Conservation (phyloP, 2,329 filamentous ascomycete genomes). For the Aspergillus alliaceus region DNA sequence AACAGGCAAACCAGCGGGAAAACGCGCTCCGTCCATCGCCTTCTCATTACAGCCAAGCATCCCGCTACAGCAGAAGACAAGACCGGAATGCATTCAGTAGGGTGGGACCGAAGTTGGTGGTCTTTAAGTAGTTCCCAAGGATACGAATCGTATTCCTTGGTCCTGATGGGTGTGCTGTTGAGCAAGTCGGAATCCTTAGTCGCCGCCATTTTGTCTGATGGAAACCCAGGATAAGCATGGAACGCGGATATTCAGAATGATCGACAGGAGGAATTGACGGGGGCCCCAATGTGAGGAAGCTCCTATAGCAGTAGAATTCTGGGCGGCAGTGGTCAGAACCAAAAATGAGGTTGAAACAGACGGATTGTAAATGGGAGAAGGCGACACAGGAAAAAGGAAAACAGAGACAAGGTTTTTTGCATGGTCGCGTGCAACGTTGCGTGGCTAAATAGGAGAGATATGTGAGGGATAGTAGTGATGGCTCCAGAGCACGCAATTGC, state of each 20-base stretch:
- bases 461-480: conserved; percentile 8
- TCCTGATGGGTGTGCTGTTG: neutral
- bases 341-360: neutral
- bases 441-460: conserved; percentile 1
- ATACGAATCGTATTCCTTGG: conserved; percentile 14
- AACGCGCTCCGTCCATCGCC: conserved; percentile 21
- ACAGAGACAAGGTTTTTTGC: neutral
- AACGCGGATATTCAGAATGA: neutral
- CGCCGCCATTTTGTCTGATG: conserved; percentile 7
- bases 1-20: conserved; percentile 25
- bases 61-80: conserved; percentile 18
- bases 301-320: neutral
- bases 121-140: conserved; percentile 30
- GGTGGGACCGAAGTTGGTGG: conserved; percentile 35
- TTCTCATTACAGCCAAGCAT: conserved; percentile 14
- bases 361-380: neutral
- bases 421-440: neutral
- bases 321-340: neutral
- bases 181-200: neutral
- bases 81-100: conserved; percentile 30
- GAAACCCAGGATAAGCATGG: neutral
- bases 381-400: neutral
- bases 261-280: neutral
- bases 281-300: neutral
- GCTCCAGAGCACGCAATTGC: conserved; percentile 21